Percentiles rank a stretch among this genome's conserved stretches.
Conservation (phyloP, 1,284 basidiomycete genomes). For the Cryptococcus sp. region DNA sequence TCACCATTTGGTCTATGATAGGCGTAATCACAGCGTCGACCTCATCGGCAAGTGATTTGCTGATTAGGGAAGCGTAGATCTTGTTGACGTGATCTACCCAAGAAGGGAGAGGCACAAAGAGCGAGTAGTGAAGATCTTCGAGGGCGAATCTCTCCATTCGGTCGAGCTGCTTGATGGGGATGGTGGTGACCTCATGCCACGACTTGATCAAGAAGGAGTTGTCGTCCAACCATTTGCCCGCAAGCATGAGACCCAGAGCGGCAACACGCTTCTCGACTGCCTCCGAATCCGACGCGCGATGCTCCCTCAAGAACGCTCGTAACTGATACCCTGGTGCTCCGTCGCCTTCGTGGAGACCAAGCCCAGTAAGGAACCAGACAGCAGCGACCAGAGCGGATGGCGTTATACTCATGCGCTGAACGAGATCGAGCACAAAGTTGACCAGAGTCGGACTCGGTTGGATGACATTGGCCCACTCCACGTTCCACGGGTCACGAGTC, state of each 20-base stretch:
- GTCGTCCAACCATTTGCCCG: slow-evolving; percentile 90
- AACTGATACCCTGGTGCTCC: slow-evolving; percentile 63
- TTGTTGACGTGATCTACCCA: slow-evolving; percentile 39
- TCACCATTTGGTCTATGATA: slow-evolving; percentile 26
- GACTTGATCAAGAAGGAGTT: slow-evolving; percentile 91
- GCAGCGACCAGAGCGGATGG: slow-evolving; percentile 77
- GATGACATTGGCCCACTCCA: slow-evolving; percentile 17
- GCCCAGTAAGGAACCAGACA: slow-evolving; percentile 76
- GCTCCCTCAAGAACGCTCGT: slow-evolving; percentile 60
- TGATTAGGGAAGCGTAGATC: slow-evolving; percentile 20
- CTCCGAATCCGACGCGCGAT: slow-evolving; percentile 55
- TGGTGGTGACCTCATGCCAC: slow-evolving; percentile 59
- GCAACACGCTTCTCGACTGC: slow-evolving; percentile 58
- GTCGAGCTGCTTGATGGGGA: slow-evolving; percentile 38
- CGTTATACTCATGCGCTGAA: slow-evolving; percentile 66
- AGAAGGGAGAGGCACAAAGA: slow-evolving; percentile 30
- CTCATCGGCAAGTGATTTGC: slow-evolving; percentile 14
- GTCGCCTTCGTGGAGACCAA: slow-evolving; percentile 66
- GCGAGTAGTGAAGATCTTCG: slow-evolving; percentile 34
- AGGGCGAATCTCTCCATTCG: slow-evolving; percentile 40
- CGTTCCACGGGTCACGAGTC: slow-evolving; percentile 26
- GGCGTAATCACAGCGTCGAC: slow-evolving; percentile 14
- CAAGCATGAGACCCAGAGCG: slow-evolving; percentile 80
- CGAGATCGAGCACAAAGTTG: slow-evolving; percentile 39
- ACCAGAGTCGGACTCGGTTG: slow-evolving; percentile 25